Evolutionary conservation across 2,329 filamentous ascomycete genomes (phyloP).

Genomic region (Cercospora citrullina): DNA sequence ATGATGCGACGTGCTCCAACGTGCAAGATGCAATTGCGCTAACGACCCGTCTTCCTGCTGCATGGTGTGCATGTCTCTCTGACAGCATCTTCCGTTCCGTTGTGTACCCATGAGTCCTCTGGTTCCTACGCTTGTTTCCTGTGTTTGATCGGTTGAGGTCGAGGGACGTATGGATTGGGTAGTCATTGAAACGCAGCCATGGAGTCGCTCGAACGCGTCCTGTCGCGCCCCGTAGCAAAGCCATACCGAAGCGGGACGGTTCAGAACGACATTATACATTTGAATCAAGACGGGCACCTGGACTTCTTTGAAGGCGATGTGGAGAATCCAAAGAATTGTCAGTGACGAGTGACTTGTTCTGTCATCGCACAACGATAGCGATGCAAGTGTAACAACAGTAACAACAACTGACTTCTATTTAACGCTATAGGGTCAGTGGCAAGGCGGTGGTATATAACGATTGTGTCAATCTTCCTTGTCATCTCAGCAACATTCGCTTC

Average conservation of each 20-base stretch:
- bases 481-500: constrained; percentile 59
- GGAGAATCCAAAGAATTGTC: constrained; percentile 51
- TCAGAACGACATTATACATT: constrained; percentile 42
- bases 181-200: neutral
- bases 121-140: neutral
- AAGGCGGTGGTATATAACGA: constrained; percentile 45
- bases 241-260: constrained; percentile 51
- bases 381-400: neutral
- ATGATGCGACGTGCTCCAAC: neutral
- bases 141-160: neutral
- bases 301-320: constrained; percentile 55
- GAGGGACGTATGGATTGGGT: neutral
- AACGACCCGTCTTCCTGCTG: neutral
- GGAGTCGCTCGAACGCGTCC: constrained; percentile 45
- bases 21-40: neutral
- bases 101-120: neutral
- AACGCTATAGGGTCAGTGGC: constrained; percentile 37
- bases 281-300: constrained; percentile 54
- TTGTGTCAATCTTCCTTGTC: constrained; percentile 48
- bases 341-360: neutral
- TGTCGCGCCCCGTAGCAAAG: constrained; percentile 56
- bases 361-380: neutral
- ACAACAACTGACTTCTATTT: neutral
- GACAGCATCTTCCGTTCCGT: neutral
- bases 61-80: neutral